These are phyloP conservation scores for Boehmeria nivea DNA, from an alignment of 306 rosid genomes.

Conservation along the genomic window DNA sequence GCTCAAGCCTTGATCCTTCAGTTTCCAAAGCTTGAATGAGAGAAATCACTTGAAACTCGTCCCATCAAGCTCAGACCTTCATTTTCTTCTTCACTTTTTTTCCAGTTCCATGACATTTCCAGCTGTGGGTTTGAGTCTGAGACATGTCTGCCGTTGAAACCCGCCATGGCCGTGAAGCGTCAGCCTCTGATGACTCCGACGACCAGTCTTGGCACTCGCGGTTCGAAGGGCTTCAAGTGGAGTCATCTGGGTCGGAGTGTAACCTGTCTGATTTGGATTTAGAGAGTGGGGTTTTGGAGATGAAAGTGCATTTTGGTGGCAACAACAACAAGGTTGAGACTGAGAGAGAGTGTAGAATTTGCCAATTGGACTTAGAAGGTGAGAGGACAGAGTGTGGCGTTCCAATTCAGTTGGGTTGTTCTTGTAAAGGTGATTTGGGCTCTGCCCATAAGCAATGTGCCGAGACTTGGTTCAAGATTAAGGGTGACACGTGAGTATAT, in stretches of 20 bases:
- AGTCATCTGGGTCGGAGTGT: constrained; percentile 12
- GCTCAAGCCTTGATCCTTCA: background rate
- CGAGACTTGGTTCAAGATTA: constrained; percentile 48
- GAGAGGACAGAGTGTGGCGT: constrained; percentile 14
- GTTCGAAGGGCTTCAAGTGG: constrained; percentile 13
- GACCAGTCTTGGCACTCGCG: constrained; percentile 28
- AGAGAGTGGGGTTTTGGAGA: constrained; percentile 34
- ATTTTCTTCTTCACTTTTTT: background rate
- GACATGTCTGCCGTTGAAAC: constrained; percentile 19
- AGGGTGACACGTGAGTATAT: constrained; percentile 45
- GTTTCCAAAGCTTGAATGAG: too few relatives aligned
- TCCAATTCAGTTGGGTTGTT: constrained; percentile 37
- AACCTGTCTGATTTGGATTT: constrained; percentile 34
- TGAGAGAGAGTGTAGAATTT: constrained; percentile 38
- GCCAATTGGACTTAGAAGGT: constrained; percentile 33
- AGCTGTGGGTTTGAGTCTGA: constrained; percentile 2
- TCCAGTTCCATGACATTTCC: constrained; percentile 8
- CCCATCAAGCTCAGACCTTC: background rate
- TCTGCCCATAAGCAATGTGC: constrained; percentile 46
- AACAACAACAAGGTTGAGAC: constrained; percentile 5
- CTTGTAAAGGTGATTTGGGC: constrained; percentile 41
- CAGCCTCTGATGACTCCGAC: constrained; percentile 25
- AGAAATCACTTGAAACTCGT: background rate
- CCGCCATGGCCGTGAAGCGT: constrained; percentile 4
- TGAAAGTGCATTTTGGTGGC: constrained; percentile 26